Base-by-base conservation (phyloP, 2,329 filamentous ascomycete genomes). In the Ophiostoma tasmaniense region DNA sequence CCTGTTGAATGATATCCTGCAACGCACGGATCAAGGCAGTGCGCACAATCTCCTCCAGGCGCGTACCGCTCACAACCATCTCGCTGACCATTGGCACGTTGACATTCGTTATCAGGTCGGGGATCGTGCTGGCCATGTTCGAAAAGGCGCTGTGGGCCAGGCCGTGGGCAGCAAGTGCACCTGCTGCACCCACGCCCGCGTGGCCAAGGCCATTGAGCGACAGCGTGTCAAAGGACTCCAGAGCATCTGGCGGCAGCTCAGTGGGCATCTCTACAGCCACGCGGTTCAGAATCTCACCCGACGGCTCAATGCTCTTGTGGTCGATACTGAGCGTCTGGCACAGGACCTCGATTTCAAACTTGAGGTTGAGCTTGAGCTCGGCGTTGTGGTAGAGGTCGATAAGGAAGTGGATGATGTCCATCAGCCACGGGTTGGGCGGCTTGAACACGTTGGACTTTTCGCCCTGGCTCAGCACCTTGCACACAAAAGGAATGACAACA, bases 271-370 rank as follows among this genome's bases (percentile, higher is more conserved):
- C 89, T 22, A 88, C 82, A 10, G 84, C 82, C 13, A 85, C 85
- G 55, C 93, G 87, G 73, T 93, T 91, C 71, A 93, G 85, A 69
- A 99, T 95, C 75, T 93, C 89, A 28, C 90, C 89, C 0, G 93
- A 92, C 0, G 94, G 92, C 74, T 96, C 90, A 71, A 98, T 93
- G 70, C 86, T 89, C 80, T 96, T 97, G 79, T 97, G 90, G 72
- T 98, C 93, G n/a, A 98, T 83, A 68, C 89, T 90, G 20, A 99
- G 82, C 14, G 93, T 93, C 76, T 96, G 96, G 82, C 93, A 99
- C 30, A 99, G 84, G 33, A 99, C 93, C 78, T 99, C 95, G 70
- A 99, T 98, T 78, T 99, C 95, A 74, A 99, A 99, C 75, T 98
- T 99, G 67, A 97, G 88, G 74, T 98, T 98, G 50, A 99, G 85